A percentile compares a stretch with the other conserved stretches of the same genome.
Evolutionary conservation across 148 eudicot species (phyloP).

Genomic region (Oxyria digyna): DNA sequence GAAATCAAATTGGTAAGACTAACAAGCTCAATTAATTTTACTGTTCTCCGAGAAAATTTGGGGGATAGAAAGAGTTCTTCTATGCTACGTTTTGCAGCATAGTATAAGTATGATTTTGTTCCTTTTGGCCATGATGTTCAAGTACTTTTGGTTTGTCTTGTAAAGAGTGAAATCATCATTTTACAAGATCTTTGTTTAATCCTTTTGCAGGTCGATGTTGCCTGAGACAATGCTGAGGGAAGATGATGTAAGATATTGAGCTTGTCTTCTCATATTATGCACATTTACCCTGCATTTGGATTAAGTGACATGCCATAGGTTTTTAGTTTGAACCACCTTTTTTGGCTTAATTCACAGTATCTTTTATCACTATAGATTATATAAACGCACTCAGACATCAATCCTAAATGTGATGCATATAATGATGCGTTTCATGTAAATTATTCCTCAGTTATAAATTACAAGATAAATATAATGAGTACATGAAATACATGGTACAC

Average conservation of each 20-base stretch:
- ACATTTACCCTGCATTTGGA: not conserved
- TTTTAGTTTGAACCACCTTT: not conserved
- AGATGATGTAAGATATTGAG: slow-evolving; percentile 59
- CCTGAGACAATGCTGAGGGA: slow-evolving; percentile 63
- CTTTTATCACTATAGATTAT: not conserved
- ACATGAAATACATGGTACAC: not conserved
- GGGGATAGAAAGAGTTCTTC: not conserved
- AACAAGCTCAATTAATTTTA: not conserved
- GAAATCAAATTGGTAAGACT: not conserved
- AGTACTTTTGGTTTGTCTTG: not conserved
- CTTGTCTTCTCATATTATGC: not conserved
- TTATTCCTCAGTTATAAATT: not conserved
- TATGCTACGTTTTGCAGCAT: not conserved
- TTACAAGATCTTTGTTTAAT: not conserved
- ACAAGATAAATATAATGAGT: not conserved
- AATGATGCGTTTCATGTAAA: not conserved
- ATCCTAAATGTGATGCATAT: not conserved
- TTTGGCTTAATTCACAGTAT: not conserved
- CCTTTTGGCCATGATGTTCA: not conserved
- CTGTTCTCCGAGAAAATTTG: not conserved
- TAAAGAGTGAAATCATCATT: not conserved
- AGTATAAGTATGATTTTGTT: not conserved
- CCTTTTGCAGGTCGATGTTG: slow-evolving; percentile 32
- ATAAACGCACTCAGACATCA: not conserved
- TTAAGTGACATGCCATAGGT: not conserved